Percentiles rank a stretch among this genome's conserved stretches.
Conservation (phyloP, 257 asterid species). For the Solanum lycopersicoides region DNA sequence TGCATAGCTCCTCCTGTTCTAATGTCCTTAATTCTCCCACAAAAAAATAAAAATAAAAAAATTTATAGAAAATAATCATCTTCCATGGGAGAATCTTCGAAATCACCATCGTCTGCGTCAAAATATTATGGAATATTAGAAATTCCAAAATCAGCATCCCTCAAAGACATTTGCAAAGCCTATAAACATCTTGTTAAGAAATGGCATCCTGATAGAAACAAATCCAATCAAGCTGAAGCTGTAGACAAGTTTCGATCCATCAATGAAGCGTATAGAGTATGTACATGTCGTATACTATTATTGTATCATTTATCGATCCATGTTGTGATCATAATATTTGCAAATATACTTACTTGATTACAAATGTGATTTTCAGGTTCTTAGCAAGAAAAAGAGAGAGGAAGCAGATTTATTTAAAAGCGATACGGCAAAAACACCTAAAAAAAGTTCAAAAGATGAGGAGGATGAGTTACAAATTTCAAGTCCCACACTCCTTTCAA, state of each 20-base stretch:
- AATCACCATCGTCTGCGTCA: conserved; percentile 1
- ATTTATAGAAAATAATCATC: neutral
- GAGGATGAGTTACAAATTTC: conserved; percentile 49
- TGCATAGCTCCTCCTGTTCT: neutral
- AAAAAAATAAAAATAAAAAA: neutral
- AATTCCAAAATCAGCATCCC: conserved; percentile 61
- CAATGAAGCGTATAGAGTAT: conserved; percentile 81
- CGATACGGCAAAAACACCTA: conserved; percentile 21
- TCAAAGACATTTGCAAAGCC: conserved; percentile 61
- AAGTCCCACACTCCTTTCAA: conserved; percentile 49
- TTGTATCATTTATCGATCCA: neutral
- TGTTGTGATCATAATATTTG: neutral
- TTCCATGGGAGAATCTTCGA: conserved; percentile 28
- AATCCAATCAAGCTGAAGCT: conserved; percentile 56
- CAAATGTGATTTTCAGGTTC: conserved; percentile 17
- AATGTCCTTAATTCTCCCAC: neutral
- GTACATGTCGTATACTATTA: neutral
- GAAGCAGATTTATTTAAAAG: conserved; percentile 24
- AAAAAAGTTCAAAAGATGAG: neutral
- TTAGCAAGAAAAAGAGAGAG: conserved; percentile 57
- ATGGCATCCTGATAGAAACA: conserved; percentile 83
- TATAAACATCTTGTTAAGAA: conserved; percentile 54
- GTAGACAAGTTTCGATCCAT: conserved; percentile 52
- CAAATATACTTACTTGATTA: neutral
- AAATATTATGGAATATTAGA: conserved; percentile 55